Base-by-base conservation (phyloP, 2,329 filamentous ascomycete species). In the Penicillium brevicompactum region DNA sequence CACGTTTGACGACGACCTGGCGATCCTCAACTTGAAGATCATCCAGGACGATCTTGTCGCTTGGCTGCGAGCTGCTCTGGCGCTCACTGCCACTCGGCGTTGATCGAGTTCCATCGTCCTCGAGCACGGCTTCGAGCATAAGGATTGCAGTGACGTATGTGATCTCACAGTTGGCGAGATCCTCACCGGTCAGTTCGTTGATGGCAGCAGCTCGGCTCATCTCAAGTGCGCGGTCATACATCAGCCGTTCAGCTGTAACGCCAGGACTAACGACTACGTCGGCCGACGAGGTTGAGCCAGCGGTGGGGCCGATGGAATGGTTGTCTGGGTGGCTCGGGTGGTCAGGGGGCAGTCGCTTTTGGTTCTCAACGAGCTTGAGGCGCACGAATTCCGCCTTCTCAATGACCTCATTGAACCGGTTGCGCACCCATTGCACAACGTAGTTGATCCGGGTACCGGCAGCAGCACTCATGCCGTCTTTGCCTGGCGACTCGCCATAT, bases 301-400 rank as follows among this genome's bases (percentile, higher is more conserved):
- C 78, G 32, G 80, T 78, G 2, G 83, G 84, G 18, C 84, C 84
- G 27, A 80, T 74, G 2, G 83, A 83, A 51, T 91, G 87, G 65
- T 96, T 96, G 66, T 80, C 87, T 0, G 92, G 92, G 67, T 97
- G 91, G 63, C 87, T 89, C 1, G 92, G 89, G 65, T 99, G 93
- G 64, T 94, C 90, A 46, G 86, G 80, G 0, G 94, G 92, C 4
- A 99, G 80, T 64, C 87, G 84, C 70, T 87, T 88, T 72, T 99
- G 94, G 4, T 90, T 91, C 59, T 96, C 91, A 43, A 91, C 81
- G 46, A 99, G 82, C 71, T 92, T 95, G 45, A 92, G 80, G 45
- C 91, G 89, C n/a, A 96, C 92, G 61, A 97, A 84, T 68, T 97
- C 93, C 1, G 92, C 92, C 78, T 99, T 99, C 75, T 97, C 92